Evolutionary conservation across 768 basidiomycete species (phyloP).

Genomic region (Amanita rubescens): DNA sequence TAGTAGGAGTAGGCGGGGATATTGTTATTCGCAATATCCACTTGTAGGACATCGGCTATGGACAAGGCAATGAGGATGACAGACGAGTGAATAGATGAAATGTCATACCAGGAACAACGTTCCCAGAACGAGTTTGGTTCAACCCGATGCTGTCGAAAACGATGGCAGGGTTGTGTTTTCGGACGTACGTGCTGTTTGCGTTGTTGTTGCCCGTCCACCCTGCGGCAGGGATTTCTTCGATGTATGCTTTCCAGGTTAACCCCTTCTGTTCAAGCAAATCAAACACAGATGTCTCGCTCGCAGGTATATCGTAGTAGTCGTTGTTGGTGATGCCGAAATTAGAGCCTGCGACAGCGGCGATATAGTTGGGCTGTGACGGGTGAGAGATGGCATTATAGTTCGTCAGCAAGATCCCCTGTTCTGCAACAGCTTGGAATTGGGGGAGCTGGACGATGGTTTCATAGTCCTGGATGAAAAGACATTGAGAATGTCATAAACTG

Average conservation of each 20-base stretch:
- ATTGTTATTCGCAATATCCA: slow-evolving; percentile 40
- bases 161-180: slow-evolving; percentile 34
- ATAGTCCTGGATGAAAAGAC: neutral
- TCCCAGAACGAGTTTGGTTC: slow-evolving; percentile 30
- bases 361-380: slow-evolving; percentile 58
- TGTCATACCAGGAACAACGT: slow-evolving; percentile 52
- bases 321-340: slow-evolving; percentile 40
- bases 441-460: neutral
- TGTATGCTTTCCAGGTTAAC: slow-evolving; percentile 58
- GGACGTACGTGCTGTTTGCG: slow-evolving; percentile 21
- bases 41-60: slow-evolving; percentile 24
- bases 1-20: slow-evolving; percentile 57
- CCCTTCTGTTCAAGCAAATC: slow-evolving; percentile 52
- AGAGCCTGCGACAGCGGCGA: slow-evolving; percentile 37
- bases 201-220: slow-evolving; percentile 37
- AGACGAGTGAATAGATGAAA: slow-evolving; percentile 20
- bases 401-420: slow-evolving; percentile 42
- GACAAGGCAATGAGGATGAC: neutral
- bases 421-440: slow-evolving; percentile 27
- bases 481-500: slow-evolving; percentile 6
- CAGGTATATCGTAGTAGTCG: slow-evolving; percentile 27
- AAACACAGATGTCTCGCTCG: slow-evolving; percentile 48
- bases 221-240: slow-evolving; percentile 49
- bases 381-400: slow-evolving; percentile 46
- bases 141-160: slow-evolving; percentile 44